Base-by-base conservation (phyloP, 495 filamentous ascomycete species). In the Daldinia childiae region DNA sequence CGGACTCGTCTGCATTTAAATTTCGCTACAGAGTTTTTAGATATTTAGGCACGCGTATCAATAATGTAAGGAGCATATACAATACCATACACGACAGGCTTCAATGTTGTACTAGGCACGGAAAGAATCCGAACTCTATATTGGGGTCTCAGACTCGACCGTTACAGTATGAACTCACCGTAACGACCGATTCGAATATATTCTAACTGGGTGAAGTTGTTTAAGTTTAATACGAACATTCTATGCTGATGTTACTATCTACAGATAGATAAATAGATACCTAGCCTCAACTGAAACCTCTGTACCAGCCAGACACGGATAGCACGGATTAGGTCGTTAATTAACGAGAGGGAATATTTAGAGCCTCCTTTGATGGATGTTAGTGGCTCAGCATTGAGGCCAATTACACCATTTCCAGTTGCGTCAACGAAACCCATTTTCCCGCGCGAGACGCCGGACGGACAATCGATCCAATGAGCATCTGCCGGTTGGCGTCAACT, bases 401-500 rank as follows among this genome's bases (percentile, higher is more conserved):
- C 66, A 69, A 73, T 73, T 62, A 66, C 66, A 73, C 66, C 58
- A 73, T 73, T 56, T 66, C 36, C 71, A 73, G 43, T 61, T 66
- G 52, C 62, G 62, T 69, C 62, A 65, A 73, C 62, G 65, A 65
- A 66, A 73, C 57, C n/a, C 30, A 9, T 73, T 73, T 61, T 73
- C 58, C 65, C 71, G 71, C 71, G 71, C 71, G 71, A 73, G 71
- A 73, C 71, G 71, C 71, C 66, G 41, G 71, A 62, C 62, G 62
- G 66, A 66, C 62, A 59, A 69, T 69, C 62, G 71, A 66, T 69
- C 71, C 71, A 73, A 73, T 69, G 58, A 73, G 45, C 65, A 69
- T 69, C 71, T 73, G 66, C 66, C 71, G 70, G 70, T 62, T 73
- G 70, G 70, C 70, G 70, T 73, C 58, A 68, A 72, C 56, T 60